Evolutionary conservation across 1,284 basidiomycete genomes (phyloP).

Genomic region (Coniophora puteana): DNA sequence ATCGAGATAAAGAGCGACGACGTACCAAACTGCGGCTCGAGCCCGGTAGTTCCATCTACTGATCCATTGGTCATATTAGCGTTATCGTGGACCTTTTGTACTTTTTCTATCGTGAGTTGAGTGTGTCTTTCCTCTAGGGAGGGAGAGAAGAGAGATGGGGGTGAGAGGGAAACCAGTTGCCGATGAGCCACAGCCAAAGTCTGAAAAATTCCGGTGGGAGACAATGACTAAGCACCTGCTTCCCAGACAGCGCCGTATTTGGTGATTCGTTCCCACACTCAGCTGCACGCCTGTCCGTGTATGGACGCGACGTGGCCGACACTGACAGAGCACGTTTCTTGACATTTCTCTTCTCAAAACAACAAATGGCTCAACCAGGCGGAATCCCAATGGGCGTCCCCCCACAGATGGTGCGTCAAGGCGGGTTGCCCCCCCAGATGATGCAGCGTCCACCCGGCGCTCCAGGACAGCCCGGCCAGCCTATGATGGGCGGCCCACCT

Average conservation of each 20-base stretch:
- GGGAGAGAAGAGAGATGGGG: constrained; percentile 19
- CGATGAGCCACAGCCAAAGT: constrained; percentile 10
- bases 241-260: not conserved
- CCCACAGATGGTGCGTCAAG: constrained; percentile 8
- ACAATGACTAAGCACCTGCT: constrained; percentile 25
- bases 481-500: no score
- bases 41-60: constrained; percentile 73
- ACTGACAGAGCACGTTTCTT: not conserved
- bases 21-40: constrained; percentile 83
- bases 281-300: not conserved
- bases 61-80: constrained; percentile 85
- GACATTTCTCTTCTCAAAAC: not conserved
- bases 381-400: no score
- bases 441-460: no score
- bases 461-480: constrained; percentile 18
- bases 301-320: not conserved
- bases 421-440: no score
- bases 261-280: constrained; percentile 12
- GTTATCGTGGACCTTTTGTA: constrained; percentile 26
- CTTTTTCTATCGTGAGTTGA: constrained; percentile 16
- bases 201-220: constrained; percentile 27
- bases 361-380: constrained; percentile 27
- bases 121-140: constrained; percentile 11
- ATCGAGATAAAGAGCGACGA: constrained; percentile 13
- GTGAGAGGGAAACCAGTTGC: constrained; percentile 23